A percentile compares a stretch with the other conserved stretches of the same genome.
These are phyloP conservation scores for Coemansia biformis DNA, from an alignment of 192 early-diverging fungal genomes.

Conservation along the genomic window DNA sequence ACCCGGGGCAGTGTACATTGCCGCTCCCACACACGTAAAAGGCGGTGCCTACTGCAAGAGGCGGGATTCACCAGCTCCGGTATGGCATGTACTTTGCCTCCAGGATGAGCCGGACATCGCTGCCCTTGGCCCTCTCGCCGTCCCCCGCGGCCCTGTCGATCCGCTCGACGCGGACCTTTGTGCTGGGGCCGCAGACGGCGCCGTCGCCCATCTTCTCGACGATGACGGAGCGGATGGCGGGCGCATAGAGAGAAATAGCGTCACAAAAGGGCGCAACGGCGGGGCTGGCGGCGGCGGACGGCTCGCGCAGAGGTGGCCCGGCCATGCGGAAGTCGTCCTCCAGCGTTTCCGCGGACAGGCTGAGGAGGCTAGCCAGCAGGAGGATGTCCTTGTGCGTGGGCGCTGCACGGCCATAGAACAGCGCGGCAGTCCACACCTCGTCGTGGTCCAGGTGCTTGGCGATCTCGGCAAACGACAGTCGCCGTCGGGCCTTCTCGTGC, in stretches of 20 bases:
- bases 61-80: constrained; percentile 44
- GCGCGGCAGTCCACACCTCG: constrained; percentile 62
- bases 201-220: constrained; percentile 44
- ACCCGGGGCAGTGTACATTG: too few relatives aligned
- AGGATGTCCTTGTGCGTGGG: constrained; percentile 42
- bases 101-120: constrained; percentile 22
- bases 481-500: constrained; percentile 40
- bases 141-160: neutral
- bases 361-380: constrained; percentile 33
- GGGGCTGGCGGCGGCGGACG: constrained; percentile 10
- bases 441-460: constrained; percentile 51
- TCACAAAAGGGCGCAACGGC: constrained; percentile 34
- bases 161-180: constrained; percentile 36
- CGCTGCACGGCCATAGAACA: constrained; percentile 64
- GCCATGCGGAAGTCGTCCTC: constrained; percentile 41
- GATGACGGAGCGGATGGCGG: constrained; percentile 33
- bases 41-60: too few relatives aligned
- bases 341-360: constrained; percentile 39
- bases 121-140: constrained; percentile 1
- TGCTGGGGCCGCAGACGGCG: constrained; percentile 21
- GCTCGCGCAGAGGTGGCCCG: constrained; percentile 29
- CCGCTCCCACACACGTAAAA: too few relatives aligned
- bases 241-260: constrained; percentile 39
- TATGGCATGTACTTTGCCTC: constrained; percentile 30
- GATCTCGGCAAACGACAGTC: constrained; percentile 55